Evolutionary conservation across 345 rosid species (phyloP), one percentile per base, ranked within the genome.

Genomic region (Populus nigra): DNA sequence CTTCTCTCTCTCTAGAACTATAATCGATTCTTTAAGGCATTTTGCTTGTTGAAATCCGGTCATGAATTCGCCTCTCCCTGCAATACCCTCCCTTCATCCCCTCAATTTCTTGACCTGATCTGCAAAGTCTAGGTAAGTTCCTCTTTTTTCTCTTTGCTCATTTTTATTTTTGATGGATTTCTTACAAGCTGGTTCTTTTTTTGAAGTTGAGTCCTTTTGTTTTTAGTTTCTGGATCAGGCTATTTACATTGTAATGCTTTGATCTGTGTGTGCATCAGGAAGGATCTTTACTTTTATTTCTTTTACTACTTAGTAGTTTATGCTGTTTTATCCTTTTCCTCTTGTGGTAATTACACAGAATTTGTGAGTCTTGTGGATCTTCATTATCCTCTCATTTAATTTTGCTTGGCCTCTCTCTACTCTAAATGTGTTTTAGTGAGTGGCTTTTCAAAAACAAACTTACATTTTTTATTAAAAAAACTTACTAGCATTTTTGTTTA

Each of bases 31-130:
- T 2, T 20, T 55, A 55, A 59, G n/a, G 27, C 63, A 3, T 59
- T 68, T 1, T 22, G 13, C 7, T 31, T 69, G 43, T 23, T 61
- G 15, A 15, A 50, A 35, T 27, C 68, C 57, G 55, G n/a, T 72
- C 80, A 83, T 83, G 86, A 76, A 55, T 76, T 70, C 55, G 10
- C 47, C 71, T 23, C 68, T 3, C 5, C 18, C 72, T 41, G 31
- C 27, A 22, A 39, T 38, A 13, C 65, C 65, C 4, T 49, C 45
- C 47, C 45, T 62, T 69, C 68, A 7, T 55, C n/a, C 6, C 70
- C 38, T 5, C 36, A 33, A 8, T 50, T 70, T 71, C 23, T 72
- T 74, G 27, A 39, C 35, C 69, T 18, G 73, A 73, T 79, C 81
- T 78, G 33, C 4, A 17, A 17, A 8, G 50, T 43, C 65, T 23